Base-by-base conservation (phyloP, 192 early-diverging fungal genomes). In the Phlyctochytrium bullatum region DNA sequence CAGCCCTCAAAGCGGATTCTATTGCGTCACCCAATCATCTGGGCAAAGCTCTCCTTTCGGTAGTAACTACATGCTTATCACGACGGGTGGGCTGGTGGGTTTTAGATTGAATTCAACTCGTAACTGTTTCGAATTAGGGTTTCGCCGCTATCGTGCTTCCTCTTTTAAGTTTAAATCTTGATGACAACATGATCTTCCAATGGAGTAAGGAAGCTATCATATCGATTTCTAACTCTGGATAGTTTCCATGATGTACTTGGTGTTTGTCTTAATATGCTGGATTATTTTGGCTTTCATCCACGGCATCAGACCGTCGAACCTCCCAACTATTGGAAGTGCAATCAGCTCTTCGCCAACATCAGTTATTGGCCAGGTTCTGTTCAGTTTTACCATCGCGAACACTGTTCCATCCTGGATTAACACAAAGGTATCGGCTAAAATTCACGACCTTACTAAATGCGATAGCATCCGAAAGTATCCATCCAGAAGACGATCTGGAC, bases 131-230 rank as follows among this genome's bases (percentile, higher is more conserved):
- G 10, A 4, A 24, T 4, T 32, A 32, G 64, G 68, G 35, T 69
- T 61, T 62, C 72, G 64, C 50, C 68, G 17, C 69, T 68, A 66
- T 90, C 67, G 78, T 89, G 2, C 50, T 85, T 20, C 88, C 89
- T 17, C 63, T 88, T 2, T 80, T 85, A 16, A 62, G 82, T 4
- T 75, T 90, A 60, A 81, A 87, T 47, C 68, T 91, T 6, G 83
- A 84, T 30, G 88, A 90, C 34, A 91, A 90, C 62, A 81, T 91
- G 60, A 84, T 82, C 53, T 68, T 91, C 3, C 89, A 91, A 64
- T 73, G 81, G 31, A 56, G 77, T 79, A 68, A 14, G 66, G 54
- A 27, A 14, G 25, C 33, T 20, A 34, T 31, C 6, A 52, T 36
- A 29, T 14, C 0, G 0, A 36, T 47, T 36, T 61, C 12, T 58